These are phyloP conservation scores for Yamadazyma laniorum DNA, from an alignment of 805 yeast species.

Conservation along the genomic window DNA sequence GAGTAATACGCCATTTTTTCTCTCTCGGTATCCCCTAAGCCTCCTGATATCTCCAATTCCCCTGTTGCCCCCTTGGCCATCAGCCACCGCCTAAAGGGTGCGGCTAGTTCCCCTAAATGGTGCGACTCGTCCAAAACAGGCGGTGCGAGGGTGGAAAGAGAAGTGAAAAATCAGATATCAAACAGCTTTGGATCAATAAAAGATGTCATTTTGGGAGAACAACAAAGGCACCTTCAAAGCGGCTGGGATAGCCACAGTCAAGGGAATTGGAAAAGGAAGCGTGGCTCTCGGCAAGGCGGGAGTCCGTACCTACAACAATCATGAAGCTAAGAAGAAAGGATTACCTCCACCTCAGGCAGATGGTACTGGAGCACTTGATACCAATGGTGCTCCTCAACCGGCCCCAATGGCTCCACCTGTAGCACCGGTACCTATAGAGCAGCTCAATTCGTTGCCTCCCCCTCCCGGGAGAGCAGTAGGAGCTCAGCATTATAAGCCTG, in stretches of 20 bases:
- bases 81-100: too few relatives aligned
- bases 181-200: too few relatives aligned
- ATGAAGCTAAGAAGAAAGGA: conserved; percentile 28
- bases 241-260: conserved; percentile 48
- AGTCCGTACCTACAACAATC: conserved; percentile 47
- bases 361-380: conserved; percentile 12
- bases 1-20: too few relatives aligned
- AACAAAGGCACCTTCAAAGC: conserved; percentile 52
- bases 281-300: conserved; percentile 52
- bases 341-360: conserved; percentile 14
- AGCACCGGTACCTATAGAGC: conserved; percentile 18
- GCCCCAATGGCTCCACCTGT: conserved; percentile 3
- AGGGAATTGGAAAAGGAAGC: conserved; percentile 52
- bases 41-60: too few relatives aligned
- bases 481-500: conserved; percentile 19
- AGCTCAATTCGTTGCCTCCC: conserved; percentile 18
- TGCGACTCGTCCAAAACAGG: too few relatives aligned
- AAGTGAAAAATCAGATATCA: too few relatives aligned
- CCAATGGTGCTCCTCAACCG: background rate
- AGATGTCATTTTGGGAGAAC: conserved; percentile 37
- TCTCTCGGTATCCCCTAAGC: too few relatives aligned
- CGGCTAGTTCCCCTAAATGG: too few relatives aligned
- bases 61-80: too few relatives aligned
- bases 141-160: too few relatives aligned
- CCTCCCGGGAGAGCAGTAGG: conserved; percentile 40